phyloP scores from a whole-genome alignment of 192 early-diverging fungal genomes.

The Phlyctochytrium planicorne region DNA sequence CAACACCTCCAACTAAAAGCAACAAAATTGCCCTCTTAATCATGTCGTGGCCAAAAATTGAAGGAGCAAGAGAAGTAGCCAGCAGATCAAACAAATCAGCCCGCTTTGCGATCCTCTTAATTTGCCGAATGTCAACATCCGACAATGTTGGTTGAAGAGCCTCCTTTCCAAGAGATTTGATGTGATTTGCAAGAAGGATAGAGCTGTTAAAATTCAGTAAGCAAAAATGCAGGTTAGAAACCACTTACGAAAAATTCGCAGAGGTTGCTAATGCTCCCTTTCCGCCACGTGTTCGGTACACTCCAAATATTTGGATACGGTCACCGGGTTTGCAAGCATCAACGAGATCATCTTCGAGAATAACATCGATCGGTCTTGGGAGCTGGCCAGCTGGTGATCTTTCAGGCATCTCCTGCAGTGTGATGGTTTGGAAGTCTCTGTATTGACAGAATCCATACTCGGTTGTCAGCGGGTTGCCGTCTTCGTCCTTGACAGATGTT shows the following conservation, averaged over 20 bases:
- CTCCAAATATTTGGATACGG: constrained; percentile 89
- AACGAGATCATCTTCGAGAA: constrained; percentile 94
- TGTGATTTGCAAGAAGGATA: constrained; percentile 82
- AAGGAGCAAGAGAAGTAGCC: constrained; percentile 83
- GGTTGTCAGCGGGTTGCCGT: constrained; percentile 87
- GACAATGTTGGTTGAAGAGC: constrained; percentile 70
- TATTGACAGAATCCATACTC: constrained; percentile 91
- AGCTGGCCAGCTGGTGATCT: constrained; percentile 91
- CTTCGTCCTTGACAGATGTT: constrained; percentile 65
- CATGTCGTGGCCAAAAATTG: constrained; percentile 62
- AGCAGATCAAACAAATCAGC: constrained; percentile 81
- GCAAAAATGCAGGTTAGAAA: not conserved
- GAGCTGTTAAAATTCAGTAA: constrained; percentile 55
- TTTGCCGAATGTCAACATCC: constrained; percentile 84
- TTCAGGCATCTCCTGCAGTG: constrained; percentile 99
- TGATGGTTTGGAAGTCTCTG: constrained; percentile 89
- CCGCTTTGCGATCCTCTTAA: constrained; percentile 69
- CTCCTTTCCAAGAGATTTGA: constrained; percentile 72
- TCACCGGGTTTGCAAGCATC: constrained; percentile 97
- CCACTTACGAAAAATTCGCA: constrained; percentile 84
- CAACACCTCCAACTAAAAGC: constrained; percentile 85
- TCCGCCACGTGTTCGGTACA: constrained; percentile 86
- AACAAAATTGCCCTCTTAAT: constrained; percentile 75
- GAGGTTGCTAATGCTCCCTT: constrained; percentile 69
- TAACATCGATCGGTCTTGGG: constrained; percentile 89